Conservation (phyloP, 2,329 filamentous ascomycete species). For the Kalmusia sp. region DNA sequence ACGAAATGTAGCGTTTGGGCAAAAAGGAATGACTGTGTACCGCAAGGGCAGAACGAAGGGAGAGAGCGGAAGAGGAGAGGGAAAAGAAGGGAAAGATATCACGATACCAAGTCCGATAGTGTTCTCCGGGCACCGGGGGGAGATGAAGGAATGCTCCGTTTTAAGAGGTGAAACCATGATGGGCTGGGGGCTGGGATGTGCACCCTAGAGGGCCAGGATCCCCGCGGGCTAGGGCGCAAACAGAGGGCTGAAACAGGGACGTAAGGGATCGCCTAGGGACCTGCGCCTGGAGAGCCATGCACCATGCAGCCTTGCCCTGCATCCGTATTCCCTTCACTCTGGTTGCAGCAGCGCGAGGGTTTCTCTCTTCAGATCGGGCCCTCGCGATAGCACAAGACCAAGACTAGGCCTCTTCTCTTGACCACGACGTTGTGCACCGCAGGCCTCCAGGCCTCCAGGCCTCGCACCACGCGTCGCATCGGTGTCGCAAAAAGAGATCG, state of each 20-base stretch:
- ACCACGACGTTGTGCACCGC: neutral
- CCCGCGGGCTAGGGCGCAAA: constrained; percentile 31
- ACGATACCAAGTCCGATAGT: constrained; percentile 29
- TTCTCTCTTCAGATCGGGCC: neutral
- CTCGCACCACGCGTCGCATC: neutral
- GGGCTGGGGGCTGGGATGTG: constrained; percentile 27
- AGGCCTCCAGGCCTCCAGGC: neutral
- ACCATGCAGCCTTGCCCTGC: constrained; percentile 13
- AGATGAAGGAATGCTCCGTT: constrained; percentile 49
- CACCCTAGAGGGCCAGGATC: constrained; percentile 19
- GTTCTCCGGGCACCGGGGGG: constrained; percentile 31
- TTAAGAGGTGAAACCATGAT: constrained; percentile 44
- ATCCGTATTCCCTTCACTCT: neutral
- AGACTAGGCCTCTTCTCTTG: neutral
- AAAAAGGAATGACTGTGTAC: constrained; percentile 40
- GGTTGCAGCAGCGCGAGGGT: neutral
- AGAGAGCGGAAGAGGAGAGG: constrained; percentile 25
- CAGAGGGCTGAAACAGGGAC: constrained; percentile 39
- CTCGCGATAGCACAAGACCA: neutral
- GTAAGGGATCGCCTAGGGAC: constrained; percentile 31
- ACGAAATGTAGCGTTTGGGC: constrained; percentile 24
- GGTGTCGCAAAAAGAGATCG: constrained; percentile 5
- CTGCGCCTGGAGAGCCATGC: neutral
- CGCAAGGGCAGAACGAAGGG: constrained; percentile 30
- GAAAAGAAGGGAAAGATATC: constrained; percentile 34